Percentiles rank a stretch among this genome's conserved stretches.
Evolutionary conservation across 768 basidiomycete genomes (phyloP).

Genomic region (Tricholoma matsutake): DNA sequence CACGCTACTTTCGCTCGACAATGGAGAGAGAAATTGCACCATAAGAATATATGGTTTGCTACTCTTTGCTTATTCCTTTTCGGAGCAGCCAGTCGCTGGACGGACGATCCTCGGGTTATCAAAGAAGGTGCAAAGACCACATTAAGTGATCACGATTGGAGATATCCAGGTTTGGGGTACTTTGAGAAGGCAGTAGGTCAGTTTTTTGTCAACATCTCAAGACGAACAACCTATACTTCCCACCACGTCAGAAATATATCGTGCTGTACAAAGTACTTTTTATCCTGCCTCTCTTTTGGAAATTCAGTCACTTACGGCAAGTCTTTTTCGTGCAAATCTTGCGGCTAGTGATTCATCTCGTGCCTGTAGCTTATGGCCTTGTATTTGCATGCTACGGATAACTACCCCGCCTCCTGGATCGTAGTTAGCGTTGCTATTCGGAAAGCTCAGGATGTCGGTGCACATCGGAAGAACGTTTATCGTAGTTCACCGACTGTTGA

Average conservation of each 20-base stretch:
- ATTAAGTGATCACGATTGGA: slow-evolving; percentile 40
- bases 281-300: slow-evolving; percentile 60
- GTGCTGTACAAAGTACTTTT: slow-evolving; percentile 46
- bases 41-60: slow-evolving; percentile 56
- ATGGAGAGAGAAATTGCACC: slow-evolving; percentile 51
- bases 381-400: slow-evolving; percentile 50
- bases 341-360: neutral
- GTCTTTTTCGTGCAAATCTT: slow-evolving; percentile 19
- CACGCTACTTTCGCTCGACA: slow-evolving; percentile 65
- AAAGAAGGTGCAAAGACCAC: slow-evolving; percentile 22
- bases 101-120: slow-evolving; percentile 57
- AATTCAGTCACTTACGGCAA: slow-evolving; percentile 53
- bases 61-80: slow-evolving; percentile 61
- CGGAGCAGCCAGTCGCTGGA: slow-evolving; percentile 67
- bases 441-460: slow-evolving; percentile 75
- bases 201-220: slow-evolving; percentile 10
- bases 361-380: slow-evolving; percentile 45
- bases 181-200: slow-evolving; percentile 54
- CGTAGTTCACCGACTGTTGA: slow-evolving; percentile 33
- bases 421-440: slow-evolving; percentile 51
- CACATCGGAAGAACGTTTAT: slow-evolving; percentile 65
- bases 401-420: slow-evolving; percentile 52
- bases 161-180: slow-evolving; percentile 58
- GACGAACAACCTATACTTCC: slow-evolving; percentile 2
- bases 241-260: slow-evolving; percentile 45